Base-by-base conservation (phyloP, 1,139 yeast genomes). In the Kodamaea suecica region DNA sequence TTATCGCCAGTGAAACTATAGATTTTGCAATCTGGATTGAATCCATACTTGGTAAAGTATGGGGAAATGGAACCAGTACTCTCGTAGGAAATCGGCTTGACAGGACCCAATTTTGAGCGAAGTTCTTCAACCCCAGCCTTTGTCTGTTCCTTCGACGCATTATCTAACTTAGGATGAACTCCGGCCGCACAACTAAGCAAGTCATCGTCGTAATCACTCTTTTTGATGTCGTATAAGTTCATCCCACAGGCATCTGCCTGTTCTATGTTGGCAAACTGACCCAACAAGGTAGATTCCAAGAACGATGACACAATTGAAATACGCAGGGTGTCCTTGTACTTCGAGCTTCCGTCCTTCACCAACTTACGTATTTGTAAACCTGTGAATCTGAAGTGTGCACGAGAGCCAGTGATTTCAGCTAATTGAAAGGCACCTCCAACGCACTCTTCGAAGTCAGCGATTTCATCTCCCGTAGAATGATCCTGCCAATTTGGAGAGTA, bases 401-500 rank as follows among this genome's bases (percentile, higher is more conserved):
- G 75, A 8, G 95, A 84, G 3, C 97, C 97, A 0, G 95, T 83
- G 23, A 80, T 57, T 17, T 63, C 50, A 3, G 95, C 92, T 51
- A 88, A 61, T 6, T 64, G 53, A 29, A 78, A 79, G 4, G 80
- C 70, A 4, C 90, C 87, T 2, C 39, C 41, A 3, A 73, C 75
- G 2, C 68, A 66, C 1, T 57, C 57, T 52, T 86, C 95, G 48
- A 87, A 81, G 23, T 59, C 70, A 20, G 65, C 52, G 37, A 87
- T 70, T 55, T 88, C 95, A 17, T 66, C 59, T 6, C 77, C 82
- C 0, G 97, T 88, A 17, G 94, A 83, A 51, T 86, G 95, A 54
- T 88, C 97, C 57, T 88, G 97, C 97, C 97, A 88, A 51, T 88
- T 88, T 9, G 96, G 95, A 7, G 95, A 82, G 37, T 69, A 67